Percentiles rank a stretch among this genome's conserved stretches.
These are phyloP conservation scores for Coemansia javaensis DNA, from an alignment of 192 early-diverging fungal species.

Conservation along the genomic window DNA sequence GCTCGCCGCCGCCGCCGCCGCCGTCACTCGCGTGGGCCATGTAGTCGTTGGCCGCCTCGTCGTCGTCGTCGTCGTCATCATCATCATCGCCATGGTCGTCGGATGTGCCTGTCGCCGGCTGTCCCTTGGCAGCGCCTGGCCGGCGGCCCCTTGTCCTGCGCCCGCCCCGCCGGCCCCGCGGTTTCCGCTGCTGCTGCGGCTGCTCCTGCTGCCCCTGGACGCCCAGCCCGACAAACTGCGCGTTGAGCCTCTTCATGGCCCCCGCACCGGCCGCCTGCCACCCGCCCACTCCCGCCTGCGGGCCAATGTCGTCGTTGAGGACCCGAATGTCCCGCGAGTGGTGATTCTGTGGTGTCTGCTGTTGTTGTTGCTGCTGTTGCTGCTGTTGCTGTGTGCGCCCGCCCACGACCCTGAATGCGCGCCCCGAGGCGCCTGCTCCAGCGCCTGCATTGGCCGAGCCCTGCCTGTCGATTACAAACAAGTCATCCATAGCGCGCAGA, in stretches of 20 bases:
- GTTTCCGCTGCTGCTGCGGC: conserved; percentile 3
- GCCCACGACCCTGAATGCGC: conserved; percentile 11
- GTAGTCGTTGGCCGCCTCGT: conserved; percentile 23
- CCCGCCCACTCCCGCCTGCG: background rate
- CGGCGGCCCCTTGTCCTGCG: too few species aligned
- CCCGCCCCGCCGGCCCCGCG: conserved; percentile 1
- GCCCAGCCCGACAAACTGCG: conserved; percentile 23
- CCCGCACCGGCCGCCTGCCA: background rate
- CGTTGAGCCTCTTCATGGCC: conserved; percentile 10
- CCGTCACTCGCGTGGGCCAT: conserved; percentile 27
- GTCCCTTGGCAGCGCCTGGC: too few species aligned
- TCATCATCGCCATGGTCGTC: background rate
- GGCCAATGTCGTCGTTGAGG: background rate
- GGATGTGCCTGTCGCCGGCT: background rate
- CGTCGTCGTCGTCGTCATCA: conserved; percentile 1
- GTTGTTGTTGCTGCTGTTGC: background rate
- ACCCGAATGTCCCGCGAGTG: background rate
- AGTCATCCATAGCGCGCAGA: conserved; percentile 47
- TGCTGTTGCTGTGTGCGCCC: background rate
- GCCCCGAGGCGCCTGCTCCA: conserved; percentile 1
- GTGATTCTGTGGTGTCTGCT: background rate
- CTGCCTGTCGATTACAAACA: conserved; percentile 42
- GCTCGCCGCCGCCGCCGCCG: conserved; percentile 13
- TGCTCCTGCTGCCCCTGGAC: conserved; percentile 1
- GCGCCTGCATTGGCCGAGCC: conserved; percentile 4